These are phyloP conservation scores for Arachis hypogaea DNA, from an alignment of 306 rosid genomes.

Conservation along the genomic window DNA sequence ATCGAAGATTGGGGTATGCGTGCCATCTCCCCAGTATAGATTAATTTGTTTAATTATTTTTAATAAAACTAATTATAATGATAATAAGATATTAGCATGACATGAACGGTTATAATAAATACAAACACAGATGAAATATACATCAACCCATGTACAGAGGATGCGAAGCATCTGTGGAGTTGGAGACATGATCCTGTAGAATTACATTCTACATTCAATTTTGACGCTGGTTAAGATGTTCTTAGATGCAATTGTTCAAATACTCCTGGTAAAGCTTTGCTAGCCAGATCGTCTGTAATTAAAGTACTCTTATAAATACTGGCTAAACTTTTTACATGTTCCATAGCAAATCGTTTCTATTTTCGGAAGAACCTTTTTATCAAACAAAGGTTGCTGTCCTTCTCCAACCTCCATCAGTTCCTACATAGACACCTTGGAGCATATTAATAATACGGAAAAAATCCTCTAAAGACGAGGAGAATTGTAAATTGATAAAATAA, in stretches of 20 bases:
- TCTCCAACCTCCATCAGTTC: no score
- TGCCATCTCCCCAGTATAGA: constrained; percentile 78
- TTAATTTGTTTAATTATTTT: constrained; percentile 45
- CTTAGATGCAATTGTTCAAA: no score
- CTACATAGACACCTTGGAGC: no score
- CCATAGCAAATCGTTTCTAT: not conserved
- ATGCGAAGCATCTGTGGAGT: not conserved
- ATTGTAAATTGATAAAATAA: no score
- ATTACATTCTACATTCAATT: constrained; percentile 51
- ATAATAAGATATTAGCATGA: not conserved
- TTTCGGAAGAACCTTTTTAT: not conserved
- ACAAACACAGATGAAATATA: constrained; percentile 20
- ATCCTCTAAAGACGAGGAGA: no score
- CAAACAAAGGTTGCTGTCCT: no score
- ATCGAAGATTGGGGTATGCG: constrained; percentile 77
- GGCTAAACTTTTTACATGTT: not conserved
- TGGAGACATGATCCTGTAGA: constrained; percentile 22
- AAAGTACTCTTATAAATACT: no score
- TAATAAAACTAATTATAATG: not conserved
- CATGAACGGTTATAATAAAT: not conserved
- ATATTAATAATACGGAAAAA: no score
- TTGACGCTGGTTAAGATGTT: constrained; percentile 39
- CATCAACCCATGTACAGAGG: not conserved
- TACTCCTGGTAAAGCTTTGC: no score
- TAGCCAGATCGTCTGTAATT: no score